A percentile compares a stretch with the other conserved stretches of the same genome.
Evolutionary conservation across 2,329 filamentous ascomycete species (phyloP).

Genomic region (Tolypocladium paradoxum): DNA sequence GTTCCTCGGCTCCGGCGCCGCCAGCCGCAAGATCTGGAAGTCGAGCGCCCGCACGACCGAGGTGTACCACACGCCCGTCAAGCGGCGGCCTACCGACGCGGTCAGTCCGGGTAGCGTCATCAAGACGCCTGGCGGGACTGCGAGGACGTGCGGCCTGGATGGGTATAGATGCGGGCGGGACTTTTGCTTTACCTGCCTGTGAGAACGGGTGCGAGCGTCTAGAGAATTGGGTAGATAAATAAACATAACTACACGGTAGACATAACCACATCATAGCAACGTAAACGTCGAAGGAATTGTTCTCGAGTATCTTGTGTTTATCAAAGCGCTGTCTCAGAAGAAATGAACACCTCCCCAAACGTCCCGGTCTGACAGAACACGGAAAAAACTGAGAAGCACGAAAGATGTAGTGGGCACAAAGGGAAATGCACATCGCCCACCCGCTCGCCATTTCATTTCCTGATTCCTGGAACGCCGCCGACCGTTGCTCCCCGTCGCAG

Average conservation of each 20-base stretch:
- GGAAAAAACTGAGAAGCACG: background rate
- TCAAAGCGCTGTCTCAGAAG: background rate
- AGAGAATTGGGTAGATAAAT: background rate
- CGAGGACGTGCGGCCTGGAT: slow-evolving; percentile 41
- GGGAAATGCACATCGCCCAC: background rate
- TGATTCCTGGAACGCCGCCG: background rate
- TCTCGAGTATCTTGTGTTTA: background rate
- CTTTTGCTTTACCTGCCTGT: slow-evolving; percentile 49
- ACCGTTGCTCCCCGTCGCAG: background rate
- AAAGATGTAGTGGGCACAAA: background rate
- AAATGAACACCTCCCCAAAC: slow-evolving; percentile 4
- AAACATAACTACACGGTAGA: background rate
- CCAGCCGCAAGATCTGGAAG: slow-evolving; percentile 15
- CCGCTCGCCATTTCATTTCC: background rate
- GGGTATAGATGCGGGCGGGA: slow-evolving; percentile 45
- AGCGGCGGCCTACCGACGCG: slow-evolving; percentile 9
- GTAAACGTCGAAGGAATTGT: background rate
- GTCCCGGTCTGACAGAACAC: slow-evolving; percentile 7
- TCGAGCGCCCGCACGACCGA: slow-evolving; percentile 18
- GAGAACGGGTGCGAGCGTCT: background rate
- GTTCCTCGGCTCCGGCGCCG: slow-evolving; percentile 8
- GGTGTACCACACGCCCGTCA: slow-evolving; percentile 14
- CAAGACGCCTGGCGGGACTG: slow-evolving; percentile 38
- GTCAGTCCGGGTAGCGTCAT: slow-evolving; percentile 17
- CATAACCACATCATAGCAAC: background rate